Evolutionary conservation across 805 yeast species (phyloP), one percentile per base, ranked within the genome.

Genomic region (Grigorovia yakushimaensis): DNA sequence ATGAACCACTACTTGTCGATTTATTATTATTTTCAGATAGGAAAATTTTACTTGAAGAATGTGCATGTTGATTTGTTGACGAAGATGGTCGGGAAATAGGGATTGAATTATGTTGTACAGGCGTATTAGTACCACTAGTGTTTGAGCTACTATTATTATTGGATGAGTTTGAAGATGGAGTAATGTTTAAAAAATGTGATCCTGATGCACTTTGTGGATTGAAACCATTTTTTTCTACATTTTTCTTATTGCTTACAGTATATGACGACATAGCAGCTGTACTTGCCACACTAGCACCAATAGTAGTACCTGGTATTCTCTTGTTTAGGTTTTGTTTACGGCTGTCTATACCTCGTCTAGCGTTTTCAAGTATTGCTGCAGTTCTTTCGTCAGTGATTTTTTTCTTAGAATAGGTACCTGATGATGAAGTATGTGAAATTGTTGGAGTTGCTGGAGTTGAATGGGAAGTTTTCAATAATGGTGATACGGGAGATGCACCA

Each of bases 321-420:
- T 46, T 51, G 19, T 42, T 42, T n/a, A 41, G 40, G 20, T 46
- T 44, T 13, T 44, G 52, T 37, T 56, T 58, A 42, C 64, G 52
- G 35, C 23, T 46, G 19, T 51, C 50, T 2, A 58, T 53, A 36
- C 59, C 57, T 37, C 52, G 49, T 49, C 57, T 56, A 7, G 64
- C 65, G 44, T 52, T 60, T 24, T 62, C 63, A 41, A 63, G 48
- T 20, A 64, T 64, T 20, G 61, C 61, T 7, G 60, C 55, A 1
- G 68, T 62, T 54, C 63, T 57, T 35, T 59, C 61, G 43, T 63
- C 66, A 17, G 58, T 22, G 2, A 51, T 42, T 42, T 53, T 55
- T 15, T 39, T 39, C 18, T 30, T 62, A 13, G 36, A 35, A 10
- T 23, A 22, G 2, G 39, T 5, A 15, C 23, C 36, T n/a, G 20